Evolutionary conservation across 306 rosid genomes (phyloP), one percentile per base, ranked within the genome.

Genomic region (Trichosanthes truncata): DNA sequence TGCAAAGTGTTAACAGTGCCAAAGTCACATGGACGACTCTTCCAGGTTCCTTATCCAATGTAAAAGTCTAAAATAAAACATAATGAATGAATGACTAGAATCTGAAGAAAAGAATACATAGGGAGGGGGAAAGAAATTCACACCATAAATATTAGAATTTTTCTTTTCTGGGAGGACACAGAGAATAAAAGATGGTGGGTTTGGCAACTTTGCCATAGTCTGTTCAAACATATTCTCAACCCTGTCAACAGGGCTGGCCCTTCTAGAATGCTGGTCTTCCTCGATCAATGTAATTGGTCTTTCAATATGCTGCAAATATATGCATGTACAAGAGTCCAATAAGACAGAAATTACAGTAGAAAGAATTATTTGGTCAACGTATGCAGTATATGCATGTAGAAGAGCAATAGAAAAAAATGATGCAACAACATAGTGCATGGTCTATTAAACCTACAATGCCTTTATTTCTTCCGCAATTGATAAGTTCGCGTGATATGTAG

Each of bases 101-200:
- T 81, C 23, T 62, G 67, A 33, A 45, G 36, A 82, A 45, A 55
- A 49, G 6, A 29, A 14, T 38, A 9, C n/a, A 74, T 10, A 40
- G 33, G 35, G 40, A 43, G 41, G 46, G 48, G 10, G 7, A 26
- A 56, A 53, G 18, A 5, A 80, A 45, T 60, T 56, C 81, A 78
- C 69, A 92, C 98, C 98, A 86, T 94, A 94, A 67, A 94, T 83
- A 77, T 87, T 90, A 68, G 91, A 91, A 77, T 84, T 86, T 86
- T 91, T 94, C 85, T 77, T 91, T 89, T 89, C 97, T 36, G 98
- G 92, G 82, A 94, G 81, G 82, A 94, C 92, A 78, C 98, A 92
- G 0, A 94, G 92, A 86, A 94, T 92, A 82, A 94, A 85, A 17
- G 83, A 46, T 29, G 98, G 98, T 41, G 83, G 83, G n/a, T 48